These are phyloP conservation scores for Crithidia bombi DNA, from an alignment of 208 protist genomes.

Conservation along the genomic window DNA sequence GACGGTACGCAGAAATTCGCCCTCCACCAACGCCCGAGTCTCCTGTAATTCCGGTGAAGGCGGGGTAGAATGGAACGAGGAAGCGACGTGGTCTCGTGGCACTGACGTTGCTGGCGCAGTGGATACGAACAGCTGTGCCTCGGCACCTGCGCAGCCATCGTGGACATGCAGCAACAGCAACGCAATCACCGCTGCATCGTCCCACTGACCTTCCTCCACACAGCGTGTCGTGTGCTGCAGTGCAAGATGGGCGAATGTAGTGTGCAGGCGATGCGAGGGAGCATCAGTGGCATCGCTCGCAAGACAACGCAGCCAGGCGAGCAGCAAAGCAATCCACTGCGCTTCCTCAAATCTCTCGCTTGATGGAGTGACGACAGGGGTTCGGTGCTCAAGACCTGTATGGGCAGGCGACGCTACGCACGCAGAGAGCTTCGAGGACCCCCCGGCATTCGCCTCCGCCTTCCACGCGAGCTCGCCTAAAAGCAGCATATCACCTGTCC, in stretches of 20 bases:
- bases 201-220: neutral
- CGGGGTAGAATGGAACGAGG: neutral
- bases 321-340: neutral
- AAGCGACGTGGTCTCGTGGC: no score
- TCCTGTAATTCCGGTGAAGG: neutral
- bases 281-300: neutral
- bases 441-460: neutral
- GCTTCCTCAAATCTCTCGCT: neutral
- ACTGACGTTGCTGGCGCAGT: neutral
- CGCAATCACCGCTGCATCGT: neutral
- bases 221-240: neutral
- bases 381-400: neutral
- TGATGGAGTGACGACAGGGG: neutral
- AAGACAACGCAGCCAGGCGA: conserved; percentile 4
- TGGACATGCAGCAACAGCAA: neutral
- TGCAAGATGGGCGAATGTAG: neutral
- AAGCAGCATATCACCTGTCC: conserved; percentile 2
- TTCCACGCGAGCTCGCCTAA: neutral
- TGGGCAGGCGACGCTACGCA: neutral
- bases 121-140: no score
- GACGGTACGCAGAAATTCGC: neutral
- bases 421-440: neutral
- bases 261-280: neutral
- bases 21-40: neutral
- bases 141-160: neutral